Percentiles rank a stretch among this genome's conserved stretches.
Evolutionary conservation across 768 basidiomycete genomes (phyloP).

Genomic region (Lactarius trivialis): DNA sequence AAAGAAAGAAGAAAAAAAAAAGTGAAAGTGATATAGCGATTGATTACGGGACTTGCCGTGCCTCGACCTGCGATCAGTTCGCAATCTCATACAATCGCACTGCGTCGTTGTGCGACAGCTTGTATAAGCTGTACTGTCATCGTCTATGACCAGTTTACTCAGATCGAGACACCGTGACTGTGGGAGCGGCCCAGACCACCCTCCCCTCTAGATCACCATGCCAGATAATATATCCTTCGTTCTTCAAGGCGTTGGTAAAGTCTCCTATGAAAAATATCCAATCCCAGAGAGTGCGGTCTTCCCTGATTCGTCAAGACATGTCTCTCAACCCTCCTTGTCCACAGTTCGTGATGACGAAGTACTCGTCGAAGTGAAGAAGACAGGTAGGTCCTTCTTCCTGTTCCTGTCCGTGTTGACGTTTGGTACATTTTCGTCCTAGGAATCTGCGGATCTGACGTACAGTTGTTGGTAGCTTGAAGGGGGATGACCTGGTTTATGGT

Average conservation of each 20-base stretch:
- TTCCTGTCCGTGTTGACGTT: conserved; percentile 1
- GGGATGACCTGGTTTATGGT: conserved; percentile 12
- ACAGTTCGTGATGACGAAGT: conserved; percentile 70
- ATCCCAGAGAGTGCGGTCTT: conserved; percentile 58
- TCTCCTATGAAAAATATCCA: conserved; percentile 66
- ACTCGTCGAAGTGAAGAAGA: conserved; percentile 87
- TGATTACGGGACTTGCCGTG: conserved; percentile 16
- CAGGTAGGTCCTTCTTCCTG: conserved; percentile 44
- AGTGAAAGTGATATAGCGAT: conserved; percentile 14
- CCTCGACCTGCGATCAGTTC: conserved; percentile 1
- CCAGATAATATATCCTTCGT: conserved; percentile 77
- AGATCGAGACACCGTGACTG: not conserved
- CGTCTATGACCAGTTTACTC: not conserved
- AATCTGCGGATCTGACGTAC: conserved; percentile 87
- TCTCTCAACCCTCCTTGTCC: conserved; percentile 15
- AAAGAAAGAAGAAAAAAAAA: conserved; percentile 22
- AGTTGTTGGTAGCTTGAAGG: conserved; percentile 20
- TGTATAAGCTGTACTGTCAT: not conserved
- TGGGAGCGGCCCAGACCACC: not conserved
- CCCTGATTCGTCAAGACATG: not conserved
- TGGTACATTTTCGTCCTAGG: conserved; percentile 38
- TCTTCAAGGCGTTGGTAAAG: conserved; percentile 58
- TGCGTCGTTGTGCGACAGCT: not conserved
- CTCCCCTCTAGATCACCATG: conserved; percentile 36
- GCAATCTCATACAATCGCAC: not conserved